phyloP scores from a whole-genome alignment of 129 eudicot species.

The Artemisia annua region DNA sequence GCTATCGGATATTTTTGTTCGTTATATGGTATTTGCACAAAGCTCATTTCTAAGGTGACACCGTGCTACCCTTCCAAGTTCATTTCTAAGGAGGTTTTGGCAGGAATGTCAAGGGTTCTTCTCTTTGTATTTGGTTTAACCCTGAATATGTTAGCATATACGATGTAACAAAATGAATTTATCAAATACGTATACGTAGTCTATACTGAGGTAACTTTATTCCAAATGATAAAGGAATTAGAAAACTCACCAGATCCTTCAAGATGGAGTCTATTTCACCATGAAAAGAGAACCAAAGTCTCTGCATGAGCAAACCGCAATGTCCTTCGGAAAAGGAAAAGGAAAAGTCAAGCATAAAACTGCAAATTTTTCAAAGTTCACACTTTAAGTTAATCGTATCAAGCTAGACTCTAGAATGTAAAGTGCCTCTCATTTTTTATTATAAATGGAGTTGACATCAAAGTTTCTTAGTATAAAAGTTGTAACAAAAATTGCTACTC shows the following conservation, averaged over 20 bases:
- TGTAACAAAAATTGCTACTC: too few relatives aligned
- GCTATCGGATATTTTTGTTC: constrained; percentile 76
- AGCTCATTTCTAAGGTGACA: constrained; percentile 75
- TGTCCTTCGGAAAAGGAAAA: constrained; percentile 58
- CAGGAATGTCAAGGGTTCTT: constrained; percentile 69
- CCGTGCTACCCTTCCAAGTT: constrained; percentile 82
- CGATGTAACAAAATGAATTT: not conserved
- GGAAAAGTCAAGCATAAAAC: not conserved
- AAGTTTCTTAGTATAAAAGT: too few relatives aligned
- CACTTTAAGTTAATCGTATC: too few relatives aligned
- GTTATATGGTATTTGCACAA: constrained; percentile 78
- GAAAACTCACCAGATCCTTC: constrained; percentile 71
- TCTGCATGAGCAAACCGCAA: constrained; percentile 91
- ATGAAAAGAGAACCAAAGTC: constrained; percentile 87
- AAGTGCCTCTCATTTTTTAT: too few relatives aligned
- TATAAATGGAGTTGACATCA: too few relatives aligned
- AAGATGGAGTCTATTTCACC: constrained; percentile 84
- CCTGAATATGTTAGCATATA: constrained; percentile 44
- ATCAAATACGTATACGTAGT: not conserved
- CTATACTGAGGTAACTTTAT: not conserved
- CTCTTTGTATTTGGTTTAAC: constrained; percentile 69
- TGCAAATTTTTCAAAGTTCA: too few relatives aligned
- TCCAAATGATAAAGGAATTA: not conserved
- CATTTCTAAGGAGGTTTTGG: constrained; percentile 82
- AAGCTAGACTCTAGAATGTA: too few relatives aligned